Evolutionary conservation across 345 rosid genomes (phyloP).

Genomic region (Toxicodendron radicans): DNA sequence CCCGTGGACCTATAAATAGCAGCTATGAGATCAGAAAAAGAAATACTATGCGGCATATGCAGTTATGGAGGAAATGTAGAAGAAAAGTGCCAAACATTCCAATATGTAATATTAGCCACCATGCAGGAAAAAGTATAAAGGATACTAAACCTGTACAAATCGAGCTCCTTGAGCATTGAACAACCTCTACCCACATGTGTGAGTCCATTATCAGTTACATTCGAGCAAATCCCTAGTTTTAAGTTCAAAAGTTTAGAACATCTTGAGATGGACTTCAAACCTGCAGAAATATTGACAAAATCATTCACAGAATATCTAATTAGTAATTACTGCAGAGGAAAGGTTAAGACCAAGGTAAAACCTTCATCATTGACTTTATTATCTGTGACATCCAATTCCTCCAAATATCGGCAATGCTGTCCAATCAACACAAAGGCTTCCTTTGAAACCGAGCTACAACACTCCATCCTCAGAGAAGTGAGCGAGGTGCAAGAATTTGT

Average conservation of each 20-base stretch:
- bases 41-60: too few relatives aligned
- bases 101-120: too few relatives aligned
- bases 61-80: too few relatives aligned
- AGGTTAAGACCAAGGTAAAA: conserved; percentile 21
- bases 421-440: conserved; percentile 68
- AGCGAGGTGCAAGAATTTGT: conserved; percentile 48
- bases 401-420: conserved; percentile 47
- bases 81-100: too few relatives aligned
- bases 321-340: conserved; percentile 6
- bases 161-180: conserved; percentile 61
- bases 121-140: not conserved
- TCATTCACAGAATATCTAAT: not conserved
- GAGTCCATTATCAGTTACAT: conserved; percentile 58
- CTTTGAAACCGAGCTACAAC: conserved; percentile 53
- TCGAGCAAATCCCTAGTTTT: conserved; percentile 66
- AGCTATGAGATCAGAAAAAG: not conserved
- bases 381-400: conserved; percentile 77
- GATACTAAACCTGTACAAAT: conserved; percentile 53
- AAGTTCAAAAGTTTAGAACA: conserved; percentile 50
- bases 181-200: conserved; percentile 48
- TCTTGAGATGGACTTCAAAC: conserved; percentile 56
- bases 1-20: conserved; percentile 48
- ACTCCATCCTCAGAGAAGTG: conserved; percentile 63
- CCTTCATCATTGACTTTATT: conserved; percentile 75
- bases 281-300: conserved; percentile 30